A percentile compares a stretch with the other conserved stretches of the same genome.
These are phyloP conservation scores for Coniochaeta sp. DNA, from an alignment of 2,329 filamentous ascomycete genomes.

Conservation along the genomic window DNA sequence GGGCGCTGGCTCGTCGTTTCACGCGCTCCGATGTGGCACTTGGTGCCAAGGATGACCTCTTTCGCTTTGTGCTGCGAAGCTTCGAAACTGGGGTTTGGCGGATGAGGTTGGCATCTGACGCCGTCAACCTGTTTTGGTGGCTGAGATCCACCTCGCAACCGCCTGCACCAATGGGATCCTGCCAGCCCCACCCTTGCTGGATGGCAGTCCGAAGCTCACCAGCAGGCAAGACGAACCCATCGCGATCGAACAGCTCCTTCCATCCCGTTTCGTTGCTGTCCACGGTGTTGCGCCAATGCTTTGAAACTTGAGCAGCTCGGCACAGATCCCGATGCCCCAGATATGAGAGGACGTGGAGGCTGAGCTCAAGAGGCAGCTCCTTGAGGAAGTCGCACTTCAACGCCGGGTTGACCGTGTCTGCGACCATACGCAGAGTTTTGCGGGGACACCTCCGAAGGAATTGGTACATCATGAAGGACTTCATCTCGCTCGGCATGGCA, in stretches of 20 bases:
- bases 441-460: constrained; percentile 82
- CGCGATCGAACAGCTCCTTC: constrained; percentile 83
- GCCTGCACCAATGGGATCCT: constrained; percentile 69
- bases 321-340: constrained; percentile 83
- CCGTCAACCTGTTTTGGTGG: constrained; percentile 42
- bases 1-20: constrained; percentile 43
- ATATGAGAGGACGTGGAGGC: constrained; percentile 80
- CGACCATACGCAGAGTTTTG: constrained; percentile 81
- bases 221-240: constrained; percentile 71
- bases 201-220: constrained; percentile 85
- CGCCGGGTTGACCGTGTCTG: constrained; percentile 85
- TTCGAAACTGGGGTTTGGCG: constrained; percentile 31
- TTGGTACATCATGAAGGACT: constrained; percentile 96
- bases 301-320: constrained; percentile 86
- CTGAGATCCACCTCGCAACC: constrained; percentile 80
- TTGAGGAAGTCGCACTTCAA: constrained; percentile 90
- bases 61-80: constrained; percentile 47
- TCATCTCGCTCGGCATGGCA: constrained; percentile 82
- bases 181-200: constrained; percentile 93
- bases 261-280: constrained; percentile 93
- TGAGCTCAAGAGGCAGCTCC: constrained; percentile 77
- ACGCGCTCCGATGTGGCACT: constrained; percentile 40
- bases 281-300: constrained; percentile 83
- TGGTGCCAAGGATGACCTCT: constrained; percentile 40
- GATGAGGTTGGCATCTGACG: constrained; percentile 45